A percentile compares a stretch with the other conserved stretches of the same genome.
phyloP scores from a whole-genome alignment of 495 filamentous ascomycete genomes.

The Achaetomiella virescens region DNA sequence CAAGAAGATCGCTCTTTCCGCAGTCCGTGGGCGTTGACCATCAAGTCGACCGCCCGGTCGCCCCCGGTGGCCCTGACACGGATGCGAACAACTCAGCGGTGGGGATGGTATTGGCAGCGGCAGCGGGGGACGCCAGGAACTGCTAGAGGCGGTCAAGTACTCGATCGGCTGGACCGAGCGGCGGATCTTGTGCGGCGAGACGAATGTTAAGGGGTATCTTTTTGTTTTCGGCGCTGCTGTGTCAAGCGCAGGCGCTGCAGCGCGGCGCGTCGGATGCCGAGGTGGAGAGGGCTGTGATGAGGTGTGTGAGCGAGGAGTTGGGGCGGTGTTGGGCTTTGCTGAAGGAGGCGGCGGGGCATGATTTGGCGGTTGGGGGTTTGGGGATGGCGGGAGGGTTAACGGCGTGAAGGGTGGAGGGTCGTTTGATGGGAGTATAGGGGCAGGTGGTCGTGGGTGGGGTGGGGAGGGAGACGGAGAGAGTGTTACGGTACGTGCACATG shows the following conservation, averaged over 20 bases:
- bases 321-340: constrained; percentile 17
- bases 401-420: constrained; percentile 1
- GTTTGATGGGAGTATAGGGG: constrained; percentile 1
- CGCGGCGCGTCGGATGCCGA: constrained; percentile 23
- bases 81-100: constrained; percentile 21
- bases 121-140: constrained; percentile 37
- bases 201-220: constrained; percentile 52
- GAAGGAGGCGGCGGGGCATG: constrained; percentile 13
- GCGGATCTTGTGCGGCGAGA: constrained; percentile 48
- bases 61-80: constrained; percentile 18
- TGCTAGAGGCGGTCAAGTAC: constrained; percentile 44
- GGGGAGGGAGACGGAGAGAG: constrained; percentile 13
- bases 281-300: constrained; percentile 25
- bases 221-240: constrained; percentile 36
- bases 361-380: neutral
- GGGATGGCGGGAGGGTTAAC: neutral
- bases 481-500: constrained; percentile 19
- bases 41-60: constrained; percentile 13
- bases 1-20: constrained; percentile 47
- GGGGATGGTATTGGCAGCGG: constrained; percentile 23
- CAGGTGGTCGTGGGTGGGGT: neutral
- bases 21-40: constrained; percentile 30
- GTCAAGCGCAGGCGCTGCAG: constrained; percentile 40
- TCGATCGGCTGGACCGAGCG: constrained; percentile 39
- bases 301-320: constrained; percentile 21